Conservation (phyloP, 2,329 filamentous ascomycete species). For the Phyllosticta citribraziliensis region DNA sequence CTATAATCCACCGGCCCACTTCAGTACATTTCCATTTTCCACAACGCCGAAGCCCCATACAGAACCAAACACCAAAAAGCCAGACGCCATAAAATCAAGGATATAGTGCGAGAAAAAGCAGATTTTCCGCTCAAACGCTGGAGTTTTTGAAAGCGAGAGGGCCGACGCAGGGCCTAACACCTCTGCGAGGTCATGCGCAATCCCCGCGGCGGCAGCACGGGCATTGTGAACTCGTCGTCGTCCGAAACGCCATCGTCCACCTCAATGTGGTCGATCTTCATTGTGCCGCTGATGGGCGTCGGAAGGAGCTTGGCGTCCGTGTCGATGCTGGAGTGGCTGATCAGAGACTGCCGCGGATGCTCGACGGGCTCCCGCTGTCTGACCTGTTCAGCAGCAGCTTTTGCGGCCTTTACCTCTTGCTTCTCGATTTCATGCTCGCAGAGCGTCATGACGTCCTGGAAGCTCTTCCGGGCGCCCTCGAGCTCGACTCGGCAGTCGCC, state of each 20-base stretch:
- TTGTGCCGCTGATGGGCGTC: conserved; percentile 9
- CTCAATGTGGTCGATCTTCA: conserved; percentile 24
- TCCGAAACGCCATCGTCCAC: conserved; percentile 25
- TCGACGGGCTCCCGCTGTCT: not conserved
- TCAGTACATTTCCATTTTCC: not conserved
- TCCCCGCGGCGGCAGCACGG: conserved; percentile 14
- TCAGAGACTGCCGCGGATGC: conserved; percentile 2
- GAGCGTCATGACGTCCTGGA: conserved; percentile 53
- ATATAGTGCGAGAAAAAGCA: conserved; percentile 1
- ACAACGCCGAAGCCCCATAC: not conserved
- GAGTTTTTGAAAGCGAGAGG: conserved; percentile 3
- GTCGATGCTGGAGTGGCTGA: conserved; percentile 1
- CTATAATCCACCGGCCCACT: not conserved
- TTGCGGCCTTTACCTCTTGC: conserved; percentile 5
- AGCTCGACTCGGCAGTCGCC: conserved; percentile 77
- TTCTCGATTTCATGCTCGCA: conserved; percentile 43
- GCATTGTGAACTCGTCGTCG: conserved; percentile 28
- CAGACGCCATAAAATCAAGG: not conserved
- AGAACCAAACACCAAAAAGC: not conserved
- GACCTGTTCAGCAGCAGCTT: conserved; percentile 2
- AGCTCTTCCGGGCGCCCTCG: conserved; percentile 54
- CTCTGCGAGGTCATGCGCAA: conserved; percentile 23
- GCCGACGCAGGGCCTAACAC: not conserved
- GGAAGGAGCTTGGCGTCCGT: conserved; percentile 7
- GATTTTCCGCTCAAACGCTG: not conserved